A percentile compares a stretch with the other conserved stretches of the same genome.
These are phyloP conservation scores for Phalaenopsis hybrid DNA, from an alignment of 116 monocot species.

Conservation along the genomic window DNA sequence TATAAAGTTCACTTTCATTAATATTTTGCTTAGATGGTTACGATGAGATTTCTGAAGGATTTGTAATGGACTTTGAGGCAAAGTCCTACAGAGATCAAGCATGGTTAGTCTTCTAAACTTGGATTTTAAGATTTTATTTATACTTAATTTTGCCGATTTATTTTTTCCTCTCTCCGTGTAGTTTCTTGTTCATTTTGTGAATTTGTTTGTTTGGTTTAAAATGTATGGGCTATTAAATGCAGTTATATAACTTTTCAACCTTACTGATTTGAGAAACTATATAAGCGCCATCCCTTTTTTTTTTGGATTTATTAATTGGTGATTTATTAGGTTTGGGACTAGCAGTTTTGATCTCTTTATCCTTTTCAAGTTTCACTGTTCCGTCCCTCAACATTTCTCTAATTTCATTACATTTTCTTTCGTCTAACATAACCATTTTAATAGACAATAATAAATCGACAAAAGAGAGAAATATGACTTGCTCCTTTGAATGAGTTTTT, in stretches of 20 bases:
- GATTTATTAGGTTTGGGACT: neutral
- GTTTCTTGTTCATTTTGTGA: neutral
- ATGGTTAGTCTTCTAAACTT: conserved; percentile 20
- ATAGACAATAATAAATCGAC: neutral
- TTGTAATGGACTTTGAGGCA: conserved; percentile 23
- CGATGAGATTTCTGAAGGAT: conserved; percentile 16
- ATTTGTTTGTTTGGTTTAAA: neutral
- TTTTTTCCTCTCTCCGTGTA: neutral
- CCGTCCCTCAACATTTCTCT: neutral
- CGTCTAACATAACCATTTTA: neutral
- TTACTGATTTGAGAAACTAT: neutral
- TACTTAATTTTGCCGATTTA: neutral
- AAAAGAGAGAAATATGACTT: neutral
- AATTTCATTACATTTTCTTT: neutral
- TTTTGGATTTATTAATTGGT: neutral
- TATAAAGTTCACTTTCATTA: neutral
- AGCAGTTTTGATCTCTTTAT: neutral
- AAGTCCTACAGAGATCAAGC: conserved; percentile 22
- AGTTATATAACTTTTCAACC: neutral
- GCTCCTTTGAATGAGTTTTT: neutral
- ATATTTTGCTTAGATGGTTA: conserved; percentile 10
- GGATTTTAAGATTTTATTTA: neutral
- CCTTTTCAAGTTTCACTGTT: neutral
- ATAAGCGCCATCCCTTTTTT: neutral
- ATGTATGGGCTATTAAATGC: neutral